Evolutionary conservation across 2,329 filamentous ascomycete species (phyloP).

Genomic region (Berkeleyomyces rouxiae): DNA sequence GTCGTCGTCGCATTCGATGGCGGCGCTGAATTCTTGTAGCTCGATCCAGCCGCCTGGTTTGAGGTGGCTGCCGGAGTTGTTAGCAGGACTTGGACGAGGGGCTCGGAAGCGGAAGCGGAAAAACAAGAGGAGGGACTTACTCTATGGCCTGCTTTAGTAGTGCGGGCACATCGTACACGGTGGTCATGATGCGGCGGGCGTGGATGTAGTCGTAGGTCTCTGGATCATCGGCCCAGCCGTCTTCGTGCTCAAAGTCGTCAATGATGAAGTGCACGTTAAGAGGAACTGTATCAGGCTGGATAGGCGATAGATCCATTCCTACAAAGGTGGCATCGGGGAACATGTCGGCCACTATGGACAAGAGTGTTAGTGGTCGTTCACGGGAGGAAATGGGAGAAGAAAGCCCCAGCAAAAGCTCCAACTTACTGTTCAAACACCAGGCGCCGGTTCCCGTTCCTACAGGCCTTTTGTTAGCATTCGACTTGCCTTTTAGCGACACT

Average conservation of each 20-base stretch:
- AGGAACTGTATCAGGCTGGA: slow-evolving; percentile 34
- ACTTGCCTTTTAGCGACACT: slow-evolving; percentile 20
- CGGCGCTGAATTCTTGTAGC: slow-evolving; percentile 30
- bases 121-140: slow-evolving; percentile 20
- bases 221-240: slow-evolving; percentile 31
- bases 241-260: slow-evolving; percentile 34
- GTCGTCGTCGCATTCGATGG: slow-evolving; percentile 28
- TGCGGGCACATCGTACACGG: slow-evolving; percentile 25
- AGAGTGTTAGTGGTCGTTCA: slow-evolving; percentile 35
- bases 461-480: slow-evolving; percentile 11
- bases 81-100: background rate
- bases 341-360: slow-evolving; percentile 29
- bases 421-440: slow-evolving; percentile 35
- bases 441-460: slow-evolving; percentile 34
- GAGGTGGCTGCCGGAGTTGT: slow-evolving; percentile 25
- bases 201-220: slow-evolving; percentile 33
- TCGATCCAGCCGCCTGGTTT: slow-evolving; percentile 37
- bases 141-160: slow-evolving; percentile 28
- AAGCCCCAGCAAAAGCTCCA: background rate
- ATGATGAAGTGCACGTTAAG: slow-evolving; percentile 35
- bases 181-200: slow-evolving; percentile 30
- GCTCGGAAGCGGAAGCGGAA: background rate
- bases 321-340: slow-evolving; percentile 29
- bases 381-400: background rate
- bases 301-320: slow-evolving; percentile 35